Evolutionary conservation across 768 basidiomycete species (phyloP), one percentile per base, ranked within the genome.

Genomic region (Paxillus involutus): DNA sequence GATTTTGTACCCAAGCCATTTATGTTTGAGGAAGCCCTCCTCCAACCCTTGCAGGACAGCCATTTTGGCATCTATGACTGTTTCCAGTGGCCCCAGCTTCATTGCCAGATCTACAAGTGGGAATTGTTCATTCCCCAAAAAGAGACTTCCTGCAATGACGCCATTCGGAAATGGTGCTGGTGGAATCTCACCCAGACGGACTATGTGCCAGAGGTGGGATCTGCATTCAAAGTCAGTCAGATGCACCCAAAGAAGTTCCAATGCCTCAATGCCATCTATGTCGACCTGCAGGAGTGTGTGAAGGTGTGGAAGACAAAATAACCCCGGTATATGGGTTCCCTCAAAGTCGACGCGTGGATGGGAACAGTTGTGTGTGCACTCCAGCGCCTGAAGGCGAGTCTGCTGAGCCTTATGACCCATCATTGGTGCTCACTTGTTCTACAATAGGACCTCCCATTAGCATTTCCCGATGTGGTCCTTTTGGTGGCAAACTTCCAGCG

Each of bases 1-100:
- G 17, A 47, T 33, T 47, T 19, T 12, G 6, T 47, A 21, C 47
- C 47, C 17, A 6, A 47, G 24, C 47, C 47, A 14, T 35, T 16
- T n/a, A 5, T 47, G 5, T 54, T 54, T 2, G 29, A 49, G 0
- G 33, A n/a, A 5, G 44, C 30, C 26, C 2, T 8, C 17, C 7
- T 54, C 14, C 36, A 32, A 24, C 46, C 40, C 1, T 2, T n/a
- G 0, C 13, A 19, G 4, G 47, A 54, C 17, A 29, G 53, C 12
- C 14, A 14, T 2, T 42, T 54, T 4, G 39, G 53, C 0, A 5
- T 42, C 0, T 29, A 49, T 0, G 33, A 54, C 3, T 54, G 39
- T 16, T 53, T 53, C n/a, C 47, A 53, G 16, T 53, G 52, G 52
- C 53, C 39, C 17, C 47, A 54, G 14, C 12, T 43, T 1, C 32